Evolutionary conservation across 192 early-diverging fungal genomes (phyloP), one percentile per base, ranked within the genome.

Genomic region (Coemansia erecta): DNA sequence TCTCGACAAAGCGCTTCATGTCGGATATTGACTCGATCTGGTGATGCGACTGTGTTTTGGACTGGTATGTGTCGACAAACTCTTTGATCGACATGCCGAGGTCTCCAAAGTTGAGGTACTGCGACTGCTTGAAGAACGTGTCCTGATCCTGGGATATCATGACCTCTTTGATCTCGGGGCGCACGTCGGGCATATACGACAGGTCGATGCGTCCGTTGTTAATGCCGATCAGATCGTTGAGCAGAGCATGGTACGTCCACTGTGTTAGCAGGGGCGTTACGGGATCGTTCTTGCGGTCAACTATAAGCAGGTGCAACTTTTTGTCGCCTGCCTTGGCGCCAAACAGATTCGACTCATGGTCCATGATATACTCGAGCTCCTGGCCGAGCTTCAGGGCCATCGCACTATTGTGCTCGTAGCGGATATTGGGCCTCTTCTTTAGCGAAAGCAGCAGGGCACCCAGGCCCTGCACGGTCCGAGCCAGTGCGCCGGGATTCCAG

Each of bases 171-270:
- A 93, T 63, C 64, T 99, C 97, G 1, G 85, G 82, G 8, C 88
- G 80, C 37, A 93, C 85, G 10, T 83, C 87, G 6, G 94, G 89
- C 9, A 98, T 85, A n/a, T 81, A 63, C 4, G 92, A 88, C 63
- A 99, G 81, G 66, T 98, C 94, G 1, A 99, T 92, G 31, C 94
- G 80, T 28, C 94, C 94, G 65, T 98, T 96, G 47, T 75, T 80
- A 44, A 99, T 94, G 0, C 97, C 97, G 49, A 98, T 83, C 53
- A 95, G 77, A 59, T 98, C 97, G 71, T 99, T 92, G 8, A 97
- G 90, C 90, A 99, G 93, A 4, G 97, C 95, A 63, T 99, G 95
- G 64, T 99, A 99, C 5, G 94, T 99, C 97, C 97, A 99, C 66
- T 97, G 97, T 11, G 86, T 86, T 12, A 99, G 82, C 14, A 99